These are phyloP conservation scores for Dothistroma septosporum DNA, from an alignment of 2,329 filamentous ascomycete genomes.

Conservation along the genomic window DNA sequence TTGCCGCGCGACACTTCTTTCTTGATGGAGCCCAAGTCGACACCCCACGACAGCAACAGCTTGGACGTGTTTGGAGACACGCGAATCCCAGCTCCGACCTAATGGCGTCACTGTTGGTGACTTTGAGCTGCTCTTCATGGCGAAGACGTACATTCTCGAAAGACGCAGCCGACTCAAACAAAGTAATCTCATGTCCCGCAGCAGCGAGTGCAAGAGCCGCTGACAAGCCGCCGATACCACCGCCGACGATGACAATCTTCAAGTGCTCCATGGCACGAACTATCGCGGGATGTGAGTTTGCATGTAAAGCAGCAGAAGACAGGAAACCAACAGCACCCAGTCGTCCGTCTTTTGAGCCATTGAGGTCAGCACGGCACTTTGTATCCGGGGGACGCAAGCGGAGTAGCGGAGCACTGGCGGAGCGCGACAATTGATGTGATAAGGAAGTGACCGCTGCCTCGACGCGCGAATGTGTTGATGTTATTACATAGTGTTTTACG, in stretches of 20 bases:
- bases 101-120: neutral
- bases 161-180: conserved; percentile 38
- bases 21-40: conserved; percentile 28
- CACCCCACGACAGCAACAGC: conserved; percentile 38
- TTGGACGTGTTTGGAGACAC: conserved; percentile 35
- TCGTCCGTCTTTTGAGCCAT: no score
- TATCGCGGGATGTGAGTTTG: no score
- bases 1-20: conserved; percentile 30
- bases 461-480: no score
- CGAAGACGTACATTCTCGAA: conserved; percentile 35
- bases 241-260: conserved; percentile 53
- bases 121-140: neutral
- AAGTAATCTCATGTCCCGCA: conserved; percentile 50
- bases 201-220: conserved; percentile 48
- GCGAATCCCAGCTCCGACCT: conserved; percentile 24
- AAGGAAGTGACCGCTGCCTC: no score
- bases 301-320: no score
- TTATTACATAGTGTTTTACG: no score
- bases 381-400: no score
- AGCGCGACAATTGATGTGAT: no score
- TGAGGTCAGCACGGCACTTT: no score
- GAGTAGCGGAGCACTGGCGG: no score
- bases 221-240: conserved; percentile 52
- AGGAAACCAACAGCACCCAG: no score
- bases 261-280: conserved; percentile 1